Base-by-base conservation (phyloP, 2,329 filamentous ascomycete genomes). In the Xylariales sp. region DNA sequence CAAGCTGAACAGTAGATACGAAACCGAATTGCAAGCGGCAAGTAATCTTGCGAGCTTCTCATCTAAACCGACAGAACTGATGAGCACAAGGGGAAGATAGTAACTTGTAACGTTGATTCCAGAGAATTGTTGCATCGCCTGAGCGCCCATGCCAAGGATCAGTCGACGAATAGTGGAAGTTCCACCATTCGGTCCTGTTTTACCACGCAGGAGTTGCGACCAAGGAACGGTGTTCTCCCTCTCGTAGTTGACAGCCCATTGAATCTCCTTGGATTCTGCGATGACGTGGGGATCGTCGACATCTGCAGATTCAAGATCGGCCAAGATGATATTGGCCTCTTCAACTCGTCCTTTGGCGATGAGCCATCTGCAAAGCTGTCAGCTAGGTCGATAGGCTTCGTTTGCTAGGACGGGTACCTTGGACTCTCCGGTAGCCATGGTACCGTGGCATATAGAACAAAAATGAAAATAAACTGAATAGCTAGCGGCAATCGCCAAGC, bases 1-100 rank as follows among this genome's bases (percentile, higher is more conserved):
- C 18, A 54, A 39, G 20, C 49, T 53, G 43, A 56, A 57, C 1
- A 61, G 35, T 5, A 62, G 44, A 43, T 61, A 63, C 34, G 47
- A 52, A 25, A 58, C 51, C 1, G 54, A 56, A 40, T 49, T 78
- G 51, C 68, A 71, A 1, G 73, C 74, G 0, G 74, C 69, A 12
- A 80, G 59, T 1, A 80, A 57, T 1, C 74, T 63, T 0, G 76
- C 69, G 41, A 75, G 62, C 9, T 57, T 64, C 19, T 76, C 68
- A 16, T 57, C 57, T 10, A 79, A 59, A 0, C 73, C 71, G 1
- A 78, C 73, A 2, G 68, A 74, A 21, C 67, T 54, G 31, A 74
- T 76, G 1, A 78, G 57, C 0, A 79, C 69, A 0, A 68, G 69
- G 0, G 74, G 73, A 0, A 78, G 52, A 37, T 61, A 18, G 33